Percentiles rank a stretch among this genome's conserved stretches.
Conservation (phyloP, 306 rosid genomes). For the Herpetospermum pedunculosum region DNA sequence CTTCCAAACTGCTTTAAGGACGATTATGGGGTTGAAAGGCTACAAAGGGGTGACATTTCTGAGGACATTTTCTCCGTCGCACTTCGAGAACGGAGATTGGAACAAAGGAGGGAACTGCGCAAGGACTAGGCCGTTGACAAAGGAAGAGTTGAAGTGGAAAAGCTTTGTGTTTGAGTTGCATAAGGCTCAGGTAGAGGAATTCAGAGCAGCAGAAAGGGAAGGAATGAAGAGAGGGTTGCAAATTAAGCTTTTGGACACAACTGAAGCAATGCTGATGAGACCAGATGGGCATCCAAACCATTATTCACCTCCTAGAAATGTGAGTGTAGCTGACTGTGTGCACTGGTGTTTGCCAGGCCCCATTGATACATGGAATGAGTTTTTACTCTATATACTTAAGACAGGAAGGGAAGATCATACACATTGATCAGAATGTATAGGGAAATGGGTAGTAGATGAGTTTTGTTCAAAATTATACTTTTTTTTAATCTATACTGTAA, state of each 20-base stretch:
- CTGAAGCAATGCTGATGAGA: slow-evolving; percentile 61
- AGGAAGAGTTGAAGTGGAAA: slow-evolving; percentile 29
- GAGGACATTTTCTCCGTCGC: slow-evolving; percentile 83
- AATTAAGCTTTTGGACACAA: slow-evolving; percentile 45
- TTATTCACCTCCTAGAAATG: slow-evolving; percentile 33
- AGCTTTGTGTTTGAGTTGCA: slow-evolving; percentile 28
- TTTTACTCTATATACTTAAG: slow-evolving; percentile 46
- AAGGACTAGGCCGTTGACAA: slow-evolving; percentile 48
- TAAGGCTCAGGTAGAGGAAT: slow-evolving; percentile 44
- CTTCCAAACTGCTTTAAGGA: slow-evolving; percentile 43
- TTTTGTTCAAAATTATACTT: not conserved
- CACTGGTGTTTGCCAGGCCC: slow-evolving; percentile 94
- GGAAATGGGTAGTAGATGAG: not conserved
- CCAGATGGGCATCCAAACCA: slow-evolving; percentile 91
- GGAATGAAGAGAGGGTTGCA: slow-evolving; percentile 35
- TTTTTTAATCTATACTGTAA: not conserved
- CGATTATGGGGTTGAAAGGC: slow-evolving; percentile 23
- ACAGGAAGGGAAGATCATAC: not conserved
- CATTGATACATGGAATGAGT: slow-evolving; percentile 84
- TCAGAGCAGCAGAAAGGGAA: slow-evolving; percentile 31
- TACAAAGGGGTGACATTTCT: slow-evolving; percentile 60
- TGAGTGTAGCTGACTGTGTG: slow-evolving; percentile 53
- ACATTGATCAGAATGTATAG: not conserved
- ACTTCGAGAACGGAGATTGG: slow-evolving; percentile 85
- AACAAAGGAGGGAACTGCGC: slow-evolving; percentile 71